Conservation (phyloP, 495 filamentous ascomycete genomes). For the Aspergillus leporis region DNA sequence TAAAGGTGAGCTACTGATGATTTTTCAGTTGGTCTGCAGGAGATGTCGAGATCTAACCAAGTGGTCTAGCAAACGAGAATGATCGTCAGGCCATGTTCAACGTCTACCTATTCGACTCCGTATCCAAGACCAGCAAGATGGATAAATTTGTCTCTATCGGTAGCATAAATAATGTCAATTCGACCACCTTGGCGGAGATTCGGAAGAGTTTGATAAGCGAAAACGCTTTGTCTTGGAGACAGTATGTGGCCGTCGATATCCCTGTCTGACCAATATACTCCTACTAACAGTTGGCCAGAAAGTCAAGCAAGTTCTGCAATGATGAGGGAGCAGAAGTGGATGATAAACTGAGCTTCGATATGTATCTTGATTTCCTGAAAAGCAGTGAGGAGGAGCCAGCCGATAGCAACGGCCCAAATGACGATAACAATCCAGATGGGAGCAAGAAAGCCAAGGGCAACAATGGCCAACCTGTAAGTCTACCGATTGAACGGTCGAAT, state of each 20-base stretch:
- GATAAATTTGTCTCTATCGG: not conserved
- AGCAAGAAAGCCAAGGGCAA: not conserved
- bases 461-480: too few relatives aligned
- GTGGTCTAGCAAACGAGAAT: not conserved
- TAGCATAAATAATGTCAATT: not conserved
- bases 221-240: not conserved
- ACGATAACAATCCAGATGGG: conserved; percentile 2
- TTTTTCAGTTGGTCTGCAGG: too few relatives aligned
- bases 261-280: not conserved
- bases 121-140: not conserved
- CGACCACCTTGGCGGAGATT: not conserved
- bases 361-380: conserved; percentile 10
- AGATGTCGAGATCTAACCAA: too few relatives aligned
- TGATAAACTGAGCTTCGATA: conserved; percentile 1
- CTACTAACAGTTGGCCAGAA: not conserved
- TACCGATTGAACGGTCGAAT: too few relatives aligned
- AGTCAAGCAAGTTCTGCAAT: conserved; percentile 10
- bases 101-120: not conserved
- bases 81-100: not conserved
- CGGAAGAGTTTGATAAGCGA: not conserved
- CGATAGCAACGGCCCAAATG: not conserved
- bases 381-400: not conserved
- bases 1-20: too few relatives aligned
- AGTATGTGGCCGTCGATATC: not conserved
- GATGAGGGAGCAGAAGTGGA: conserved; percentile 1